These are phyloP conservation scores for Solanum hybrid DNA, from an alignment of 305 asterid genomes.

Conservation along the genomic window DNA sequence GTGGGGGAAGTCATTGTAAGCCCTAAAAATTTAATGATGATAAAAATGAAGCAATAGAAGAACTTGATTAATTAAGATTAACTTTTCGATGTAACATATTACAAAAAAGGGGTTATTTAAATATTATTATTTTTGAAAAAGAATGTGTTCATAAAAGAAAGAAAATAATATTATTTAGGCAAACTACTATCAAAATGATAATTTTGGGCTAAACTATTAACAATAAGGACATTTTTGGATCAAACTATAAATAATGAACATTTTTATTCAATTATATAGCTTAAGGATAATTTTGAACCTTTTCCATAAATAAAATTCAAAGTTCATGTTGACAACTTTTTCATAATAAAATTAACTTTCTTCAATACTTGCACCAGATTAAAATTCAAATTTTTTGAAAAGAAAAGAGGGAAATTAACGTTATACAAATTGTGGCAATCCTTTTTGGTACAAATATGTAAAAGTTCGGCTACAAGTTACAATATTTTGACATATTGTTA, in stretches of 20 bases:
- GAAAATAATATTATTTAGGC: not conserved
- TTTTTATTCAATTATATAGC: not conserved
- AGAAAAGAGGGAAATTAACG: not conserved
- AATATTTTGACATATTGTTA: not conserved
- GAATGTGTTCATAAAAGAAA: not conserved
- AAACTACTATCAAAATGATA: not conserved
- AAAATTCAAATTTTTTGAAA: not conserved
- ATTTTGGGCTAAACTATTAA: not conserved
- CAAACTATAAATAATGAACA: not conserved
- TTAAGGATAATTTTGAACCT: not conserved
- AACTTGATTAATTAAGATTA: too few species aligned
- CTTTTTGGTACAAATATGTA: not conserved
- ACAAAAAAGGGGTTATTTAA: not conserved
- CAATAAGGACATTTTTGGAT: not conserved
- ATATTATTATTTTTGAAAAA: too few species aligned
- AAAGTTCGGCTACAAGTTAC: not conserved
- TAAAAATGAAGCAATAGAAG: too few species aligned
- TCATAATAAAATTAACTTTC: not conserved
- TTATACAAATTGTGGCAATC: not conserved
- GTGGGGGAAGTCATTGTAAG: not conserved
- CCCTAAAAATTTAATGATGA: not conserved
- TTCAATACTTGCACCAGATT: not conserved
- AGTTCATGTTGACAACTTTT: not conserved
- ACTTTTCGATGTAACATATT: too few species aligned
- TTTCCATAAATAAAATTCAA: not conserved